phyloP scores from a whole-genome alignment of 2,329 filamentous ascomycete species.

The Reticulascus tulasneorum region DNA sequence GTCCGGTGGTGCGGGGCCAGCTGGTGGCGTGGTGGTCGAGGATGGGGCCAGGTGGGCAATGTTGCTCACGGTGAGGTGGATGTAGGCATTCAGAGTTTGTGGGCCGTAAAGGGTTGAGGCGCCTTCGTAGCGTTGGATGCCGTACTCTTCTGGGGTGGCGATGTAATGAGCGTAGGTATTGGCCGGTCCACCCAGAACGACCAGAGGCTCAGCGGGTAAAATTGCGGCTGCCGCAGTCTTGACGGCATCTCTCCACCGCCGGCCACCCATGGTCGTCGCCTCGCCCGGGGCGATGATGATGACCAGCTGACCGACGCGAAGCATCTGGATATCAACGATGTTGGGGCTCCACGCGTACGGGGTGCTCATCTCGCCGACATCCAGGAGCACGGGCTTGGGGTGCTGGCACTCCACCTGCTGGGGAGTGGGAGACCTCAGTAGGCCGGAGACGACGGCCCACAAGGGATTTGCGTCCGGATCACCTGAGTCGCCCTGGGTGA shows the following conservation, averaged over 20 bases:
- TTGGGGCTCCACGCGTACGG: constrained; percentile 88
- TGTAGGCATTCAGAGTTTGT: constrained; percentile 81
- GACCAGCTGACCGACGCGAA: constrained; percentile 78
- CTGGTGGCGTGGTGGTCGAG: constrained; percentile 35
- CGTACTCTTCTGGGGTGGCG: constrained; percentile 63
- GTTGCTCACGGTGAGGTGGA: constrained; percentile 75
- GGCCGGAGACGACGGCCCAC: constrained; percentile 69
- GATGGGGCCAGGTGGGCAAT: constrained; percentile 60
- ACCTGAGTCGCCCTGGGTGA: constrained; percentile 76
- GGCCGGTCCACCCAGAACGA: constrained; percentile 80
- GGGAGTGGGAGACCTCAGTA: constrained; percentile 64
- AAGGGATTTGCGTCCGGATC: constrained; percentile 67
- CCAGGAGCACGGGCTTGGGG: constrained; percentile 80
- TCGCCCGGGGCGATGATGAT: constrained; percentile 85
- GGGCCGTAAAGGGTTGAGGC: constrained; percentile 84
- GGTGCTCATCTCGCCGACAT: constrained; percentile 70
- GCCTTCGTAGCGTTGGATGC: constrained; percentile 83
- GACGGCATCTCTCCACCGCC: constrained; percentile 76
- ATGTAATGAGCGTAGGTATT: constrained; percentile 86
- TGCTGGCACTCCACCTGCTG: constrained; percentile 71
- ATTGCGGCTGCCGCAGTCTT: constrained; percentile 41
- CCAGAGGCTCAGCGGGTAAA: constrained; percentile 52
- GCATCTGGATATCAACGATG: constrained; percentile 79
- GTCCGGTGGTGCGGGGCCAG: constrained; percentile 69
- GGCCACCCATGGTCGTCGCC: constrained; percentile 86